These are phyloP conservation scores for Cystobasidium ongulense DNA, from an alignment of 768 basidiomycete species.

Conservation along the genomic window DNA sequence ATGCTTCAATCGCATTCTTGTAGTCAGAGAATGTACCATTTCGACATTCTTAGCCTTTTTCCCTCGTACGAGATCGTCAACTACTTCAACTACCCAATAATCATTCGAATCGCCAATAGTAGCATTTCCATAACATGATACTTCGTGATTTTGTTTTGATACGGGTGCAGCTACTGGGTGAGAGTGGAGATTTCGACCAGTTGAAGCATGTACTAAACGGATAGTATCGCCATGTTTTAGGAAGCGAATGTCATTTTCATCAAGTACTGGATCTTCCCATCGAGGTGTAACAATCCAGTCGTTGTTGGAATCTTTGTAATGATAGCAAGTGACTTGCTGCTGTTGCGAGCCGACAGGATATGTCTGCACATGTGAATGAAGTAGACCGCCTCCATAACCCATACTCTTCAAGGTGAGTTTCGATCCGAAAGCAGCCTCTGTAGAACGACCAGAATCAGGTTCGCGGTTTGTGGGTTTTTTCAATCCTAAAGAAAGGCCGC, in stretches of 20 bases:
- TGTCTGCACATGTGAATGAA: conserved; percentile 95
- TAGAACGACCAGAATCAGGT: not conserved
- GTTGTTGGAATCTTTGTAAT: conserved; percentile 99
- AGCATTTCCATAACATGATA: conserved; percentile 84
- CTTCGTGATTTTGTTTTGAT: conserved; percentile 79
- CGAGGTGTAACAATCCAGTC: conserved; percentile 71
- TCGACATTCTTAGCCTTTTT: conserved; percentile 50
- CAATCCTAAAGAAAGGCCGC: conserved; percentile 32
- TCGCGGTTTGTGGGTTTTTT: not conserved
- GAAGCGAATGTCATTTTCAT: conserved; percentile 58
- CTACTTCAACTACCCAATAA: conserved; percentile 85
- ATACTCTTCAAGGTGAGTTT: conserved; percentile 90
- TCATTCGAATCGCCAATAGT: conserved; percentile 83
- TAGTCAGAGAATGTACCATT: conserved; percentile 80
- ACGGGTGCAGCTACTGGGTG: conserved; percentile 80
- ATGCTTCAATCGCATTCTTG: conserved; percentile 76
- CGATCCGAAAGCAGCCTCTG: conserved; percentile 83
- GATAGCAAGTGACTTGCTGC: conserved; percentile 97
- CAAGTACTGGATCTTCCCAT: conserved; percentile 69
- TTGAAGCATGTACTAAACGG: conserved; percentile 71
- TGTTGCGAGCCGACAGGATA: conserved; percentile 84
- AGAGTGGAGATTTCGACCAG: conserved; percentile 84
- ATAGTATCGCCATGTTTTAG: conserved; percentile 68
- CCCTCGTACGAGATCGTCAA: conserved; percentile 69
- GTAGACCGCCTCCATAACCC: conserved; percentile 91